Evolutionary conservation across 208 protist genomes (phyloP), one percentile per base, ranked within the genome.

Genomic region (Tetramitus jugosus): DNA sequence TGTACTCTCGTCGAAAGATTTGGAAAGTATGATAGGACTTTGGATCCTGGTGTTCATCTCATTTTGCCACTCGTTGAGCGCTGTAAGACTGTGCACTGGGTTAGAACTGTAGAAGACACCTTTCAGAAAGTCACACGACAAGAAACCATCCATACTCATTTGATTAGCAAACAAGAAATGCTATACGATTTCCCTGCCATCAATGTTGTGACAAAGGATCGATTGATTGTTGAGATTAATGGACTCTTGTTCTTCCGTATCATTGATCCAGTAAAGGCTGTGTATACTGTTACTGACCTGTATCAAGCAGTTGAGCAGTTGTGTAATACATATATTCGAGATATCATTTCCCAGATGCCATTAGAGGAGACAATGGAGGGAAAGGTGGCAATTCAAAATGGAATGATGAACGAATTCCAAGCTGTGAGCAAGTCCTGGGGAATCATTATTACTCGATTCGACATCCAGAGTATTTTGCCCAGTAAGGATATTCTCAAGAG

Each of bases 291-390:
- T 65, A 31, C 0, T 40, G 60, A 65, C 8, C 14, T 65, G n/a
- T 65, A 65, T 65, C 60, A 65, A 65, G 35, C 60, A 33, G 29
- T 65, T 2, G 60, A 65, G 23, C 60, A 65, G 23, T 65, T 65
- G 29, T 26, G 14, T 40, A 40, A 40, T 40, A 65, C 60, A 20
- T 65, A 10, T 20, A 33, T 65, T 8, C 35, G 60, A 65, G 60
- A 65, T 40, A 33, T 33, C 1, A 40, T 65, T 40, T 65, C 60
- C 23, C 35, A 65, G 23, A 40, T 65, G 17, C 35, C 60, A 40
- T 17, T 65, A 0, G 60, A 65, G 35, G 60, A 65, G 40, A 33
- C 60, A 8, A 65, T 65, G 35, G 60, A 65, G 23, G 60, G 60
- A 31, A 65, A 65, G 40, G 35, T 33, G 14, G 14, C 6, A 65